Evolutionary conservation across 1,284 basidiomycete species (phyloP).

Genomic region (Pseudozyma pruni): DNA sequence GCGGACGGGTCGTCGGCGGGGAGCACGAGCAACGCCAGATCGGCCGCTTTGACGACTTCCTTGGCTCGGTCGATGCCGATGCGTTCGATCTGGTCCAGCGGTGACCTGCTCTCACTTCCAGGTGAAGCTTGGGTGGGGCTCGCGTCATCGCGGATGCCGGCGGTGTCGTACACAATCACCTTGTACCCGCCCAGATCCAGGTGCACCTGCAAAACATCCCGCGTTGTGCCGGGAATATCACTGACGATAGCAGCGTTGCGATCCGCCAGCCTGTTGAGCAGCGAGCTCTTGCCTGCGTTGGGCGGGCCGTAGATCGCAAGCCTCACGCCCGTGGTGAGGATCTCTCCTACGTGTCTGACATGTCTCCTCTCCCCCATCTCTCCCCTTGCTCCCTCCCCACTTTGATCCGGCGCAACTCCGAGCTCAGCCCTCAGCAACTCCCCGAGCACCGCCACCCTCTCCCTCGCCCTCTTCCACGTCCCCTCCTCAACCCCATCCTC

Average conservation of each 20-base stretch:
- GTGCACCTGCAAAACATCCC: conserved; percentile 83
- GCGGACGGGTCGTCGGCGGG: conserved; percentile 73
- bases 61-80: conserved; percentile 82
- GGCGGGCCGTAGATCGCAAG: conserved; percentile 88
- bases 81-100: conserved; percentile 77
- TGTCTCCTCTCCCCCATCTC: conserved; percentile 72
- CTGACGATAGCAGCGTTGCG: conserved; percentile 89
- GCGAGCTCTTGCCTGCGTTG: conserved; percentile 86
- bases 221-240: conserved; percentile 83
- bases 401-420: neutral
- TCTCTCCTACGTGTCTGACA: conserved; percentile 78
- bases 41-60: conserved; percentile 75
- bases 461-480: conserved; percentile 71
- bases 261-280: conserved; percentile 83
- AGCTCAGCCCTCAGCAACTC: conserved; percentile 18
- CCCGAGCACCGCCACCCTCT: conserved; percentile 3
- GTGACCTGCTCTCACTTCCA: too few species aligned
- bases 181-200: conserved; percentile 84
- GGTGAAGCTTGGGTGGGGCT: too few species aligned
- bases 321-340: conserved; percentile 81
- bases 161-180: conserved; percentile 82
- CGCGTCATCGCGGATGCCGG: conserved; percentile 75
- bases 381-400: neutral
- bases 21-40: conserved; percentile 81
- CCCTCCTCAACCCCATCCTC: conserved; percentile 85